Conservation (phyloP, 495 filamentous ascomycete genomes). For the Staphylotrichum longicolle region DNA sequence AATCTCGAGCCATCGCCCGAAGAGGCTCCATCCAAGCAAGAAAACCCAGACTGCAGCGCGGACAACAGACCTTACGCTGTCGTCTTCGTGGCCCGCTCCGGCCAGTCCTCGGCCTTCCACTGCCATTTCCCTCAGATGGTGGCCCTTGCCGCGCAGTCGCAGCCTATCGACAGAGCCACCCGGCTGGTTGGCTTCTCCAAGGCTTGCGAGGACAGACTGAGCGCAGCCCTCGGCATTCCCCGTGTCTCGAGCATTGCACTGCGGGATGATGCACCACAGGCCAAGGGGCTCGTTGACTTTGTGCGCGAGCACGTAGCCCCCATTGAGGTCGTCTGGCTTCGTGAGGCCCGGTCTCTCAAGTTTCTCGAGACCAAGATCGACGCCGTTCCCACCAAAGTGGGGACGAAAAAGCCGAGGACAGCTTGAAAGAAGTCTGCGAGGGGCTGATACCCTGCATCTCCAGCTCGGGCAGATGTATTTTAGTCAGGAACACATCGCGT, state of each 20-base stretch:
- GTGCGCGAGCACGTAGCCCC: constrained; percentile 46
- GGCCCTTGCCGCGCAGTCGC: constrained; percentile 48
- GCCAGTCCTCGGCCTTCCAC: constrained; percentile 50
- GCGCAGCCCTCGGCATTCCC: constrained; percentile 52
- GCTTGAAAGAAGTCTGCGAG: neutral
- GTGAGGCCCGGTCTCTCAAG: constrained; percentile 23
- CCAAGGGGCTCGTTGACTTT: constrained; percentile 50
- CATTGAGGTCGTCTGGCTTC: constrained; percentile 34
- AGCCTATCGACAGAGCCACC: constrained; percentile 38
- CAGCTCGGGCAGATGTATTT: too few relatives aligned
- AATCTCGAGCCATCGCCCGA: neutral
- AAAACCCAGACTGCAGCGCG: neutral
- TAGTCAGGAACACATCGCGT: too few relatives aligned
- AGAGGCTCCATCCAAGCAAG: neutral
- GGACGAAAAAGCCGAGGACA: constrained; percentile 32
- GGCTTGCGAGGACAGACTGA: constrained; percentile 50
- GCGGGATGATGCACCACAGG: constrained; percentile 46
- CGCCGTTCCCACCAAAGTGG: constrained; percentile 39
- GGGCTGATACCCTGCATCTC: too few relatives aligned
- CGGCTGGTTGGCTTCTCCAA: constrained; percentile 57
- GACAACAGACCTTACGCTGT: constrained; percentile 24
- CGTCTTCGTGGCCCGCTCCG: constrained; percentile 55
- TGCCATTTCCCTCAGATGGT: constrained; percentile 61
- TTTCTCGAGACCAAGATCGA: constrained; percentile 38
- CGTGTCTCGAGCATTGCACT: constrained; percentile 60